A percentile compares a stretch with the other conserved stretches of the same genome.
Conservation (phyloP, 208 protist genomes). For the Crithidia thermophila region DNA sequence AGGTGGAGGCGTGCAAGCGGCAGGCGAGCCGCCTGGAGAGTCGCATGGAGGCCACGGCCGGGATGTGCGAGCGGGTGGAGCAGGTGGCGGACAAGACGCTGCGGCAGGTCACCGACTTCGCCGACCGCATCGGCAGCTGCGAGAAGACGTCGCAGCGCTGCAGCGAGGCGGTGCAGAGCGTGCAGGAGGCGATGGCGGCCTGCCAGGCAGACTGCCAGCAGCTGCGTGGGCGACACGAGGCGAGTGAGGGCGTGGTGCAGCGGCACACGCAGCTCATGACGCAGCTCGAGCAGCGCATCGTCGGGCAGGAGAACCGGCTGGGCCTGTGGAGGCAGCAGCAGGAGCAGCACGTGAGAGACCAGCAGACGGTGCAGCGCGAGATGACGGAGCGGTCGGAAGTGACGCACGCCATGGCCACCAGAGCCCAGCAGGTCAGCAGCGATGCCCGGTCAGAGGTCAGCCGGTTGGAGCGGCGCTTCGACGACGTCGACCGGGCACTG, state of each 20-base stretch:
- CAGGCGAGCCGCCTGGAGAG: constrained; percentile 59
- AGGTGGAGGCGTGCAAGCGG: constrained; percentile 70
- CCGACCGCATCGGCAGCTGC: constrained; percentile 34
- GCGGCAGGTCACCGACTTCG: constrained; percentile 27
- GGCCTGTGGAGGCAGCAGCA: constrained; percentile 48
- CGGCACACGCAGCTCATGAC: constrained; percentile 22
- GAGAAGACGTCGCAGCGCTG: constrained; percentile 33
- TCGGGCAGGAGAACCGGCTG: constrained; percentile 35
- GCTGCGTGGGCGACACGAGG: background rate
- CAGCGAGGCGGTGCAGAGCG: constrained; percentile 15
- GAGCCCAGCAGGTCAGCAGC: constrained; percentile 57
- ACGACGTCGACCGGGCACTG: constrained; percentile 25
- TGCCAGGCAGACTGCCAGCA: constrained; percentile 26
- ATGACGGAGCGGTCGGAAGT: constrained; percentile 50
- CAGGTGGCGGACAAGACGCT: constrained; percentile 40
- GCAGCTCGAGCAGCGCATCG: constrained; percentile 50
- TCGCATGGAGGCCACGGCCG: constrained; percentile 53
- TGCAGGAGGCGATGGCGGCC: constrained; percentile 33
- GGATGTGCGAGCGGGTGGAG: constrained; percentile 53
- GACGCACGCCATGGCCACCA: constrained; percentile 44
- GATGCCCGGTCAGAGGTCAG: constrained; percentile 61
- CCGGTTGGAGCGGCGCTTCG: constrained; percentile 66
- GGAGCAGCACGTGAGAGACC: constrained; percentile 51
- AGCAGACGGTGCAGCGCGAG: constrained; percentile 46
- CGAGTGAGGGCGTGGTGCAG: constrained; percentile 14